Conservation (phyloP, 768 basidiomycete species). For the Serendipita sp. region DNA sequence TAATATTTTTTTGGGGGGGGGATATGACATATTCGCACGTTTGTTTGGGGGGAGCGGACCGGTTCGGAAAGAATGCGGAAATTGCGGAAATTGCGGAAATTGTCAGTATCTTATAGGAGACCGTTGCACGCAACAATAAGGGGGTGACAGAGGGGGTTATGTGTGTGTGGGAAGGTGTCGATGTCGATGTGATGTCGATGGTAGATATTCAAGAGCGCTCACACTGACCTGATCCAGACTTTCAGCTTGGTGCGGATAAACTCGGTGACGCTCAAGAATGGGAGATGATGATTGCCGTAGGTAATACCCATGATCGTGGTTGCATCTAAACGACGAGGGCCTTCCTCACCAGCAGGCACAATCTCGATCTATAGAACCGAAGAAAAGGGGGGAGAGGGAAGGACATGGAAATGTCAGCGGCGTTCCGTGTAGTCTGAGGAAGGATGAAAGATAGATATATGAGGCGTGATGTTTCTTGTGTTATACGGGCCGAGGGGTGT, state of each 20-base stretch:
- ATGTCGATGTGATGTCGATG: too few species aligned
- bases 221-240: slow-evolving; percentile 54
- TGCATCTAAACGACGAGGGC: slow-evolving; percentile 55
- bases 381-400: neutral
- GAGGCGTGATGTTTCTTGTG: neutral
- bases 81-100: slow-evolving; percentile 19
- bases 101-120: too few species aligned
- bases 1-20: neutral
- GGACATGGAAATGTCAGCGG: neutral
- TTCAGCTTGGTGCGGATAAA: slow-evolving; percentile 77
- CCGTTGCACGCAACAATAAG: too few species aligned
- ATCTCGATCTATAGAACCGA: slow-evolving; percentile 51
- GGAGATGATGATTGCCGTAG: slow-evolving; percentile 28
- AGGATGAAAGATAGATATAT: neutral
- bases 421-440: neutral
- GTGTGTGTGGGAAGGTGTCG: too few species aligned
- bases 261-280: slow-evolving; percentile 73
- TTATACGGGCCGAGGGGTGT: neutral
- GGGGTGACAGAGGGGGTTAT: too few species aligned
- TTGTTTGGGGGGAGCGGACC: slow-evolving; percentile 13
- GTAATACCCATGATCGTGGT: slow-evolving; percentile 52
- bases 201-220: too few species aligned
- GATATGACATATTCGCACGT: neutral
- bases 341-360: slow-evolving; percentile 63
- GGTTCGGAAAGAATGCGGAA: slow-evolving; percentile 8